phyloP scores from a whole-genome alignment of 2,329 filamentous ascomycete species.

The Botrytis aclada region DNA sequence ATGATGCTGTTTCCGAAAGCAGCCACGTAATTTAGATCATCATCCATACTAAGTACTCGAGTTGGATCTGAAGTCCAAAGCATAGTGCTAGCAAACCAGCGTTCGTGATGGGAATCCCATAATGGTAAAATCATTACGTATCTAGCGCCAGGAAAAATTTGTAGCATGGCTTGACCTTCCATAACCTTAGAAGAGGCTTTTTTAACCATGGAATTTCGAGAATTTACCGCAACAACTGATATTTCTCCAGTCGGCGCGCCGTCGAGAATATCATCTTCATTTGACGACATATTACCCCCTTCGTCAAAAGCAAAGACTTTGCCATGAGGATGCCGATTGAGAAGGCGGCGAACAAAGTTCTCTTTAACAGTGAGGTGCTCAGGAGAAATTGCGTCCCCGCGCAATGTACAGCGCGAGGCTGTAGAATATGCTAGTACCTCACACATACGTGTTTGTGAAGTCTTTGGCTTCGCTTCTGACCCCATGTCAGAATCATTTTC shows the following conservation, averaged over 20 bases:
- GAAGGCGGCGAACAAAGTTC: conserved; percentile 9
- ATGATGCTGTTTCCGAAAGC: conserved; percentile 50
- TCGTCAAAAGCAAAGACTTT: conserved; percentile 32
- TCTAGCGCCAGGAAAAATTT: conserved; percentile 42
- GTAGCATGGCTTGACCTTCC: conserved; percentile 8
- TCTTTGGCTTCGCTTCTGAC: background rate
- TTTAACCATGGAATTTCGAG: background rate
- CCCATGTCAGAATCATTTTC: background rate
- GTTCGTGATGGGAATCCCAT: conserved; percentile 44
- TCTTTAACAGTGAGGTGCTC: conserved; percentile 20
- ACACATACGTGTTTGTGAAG: conserved; percentile 12
- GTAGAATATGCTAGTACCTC: conserved; percentile 34
- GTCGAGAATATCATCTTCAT: conserved; percentile 5
- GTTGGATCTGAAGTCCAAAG: conserved; percentile 46
- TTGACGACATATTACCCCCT: conserved; percentile 24
- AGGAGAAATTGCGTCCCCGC: conserved; percentile 20
- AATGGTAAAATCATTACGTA: conserved; percentile 48
- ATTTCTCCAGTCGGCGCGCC: background rate
- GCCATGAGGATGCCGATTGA: conserved; percentile 32
- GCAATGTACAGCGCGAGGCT: conserved; percentile 2
- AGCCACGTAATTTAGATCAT: conserved; percentile 40
- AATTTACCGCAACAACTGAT: background rate
- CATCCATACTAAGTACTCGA: conserved; percentile 35
- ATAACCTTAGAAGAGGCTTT: background rate
- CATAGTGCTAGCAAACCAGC: conserved; percentile 47